Evolutionary conservation across 345 rosid genomes (phyloP).

Genomic region (Citrus reticulata): DNA sequence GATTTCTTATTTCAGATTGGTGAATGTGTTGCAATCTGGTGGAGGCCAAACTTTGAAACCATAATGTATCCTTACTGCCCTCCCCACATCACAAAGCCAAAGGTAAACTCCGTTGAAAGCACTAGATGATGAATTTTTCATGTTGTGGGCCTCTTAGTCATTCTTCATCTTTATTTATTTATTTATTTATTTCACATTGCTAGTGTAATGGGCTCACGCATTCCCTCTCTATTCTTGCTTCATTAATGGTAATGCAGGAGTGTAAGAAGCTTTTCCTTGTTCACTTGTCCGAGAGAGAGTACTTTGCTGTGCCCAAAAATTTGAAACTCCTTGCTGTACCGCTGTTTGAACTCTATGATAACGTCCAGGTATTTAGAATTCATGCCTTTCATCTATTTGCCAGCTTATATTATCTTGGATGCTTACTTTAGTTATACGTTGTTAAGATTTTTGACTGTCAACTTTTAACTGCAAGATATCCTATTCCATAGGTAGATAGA

Average conservation of each 20-base stretch:
- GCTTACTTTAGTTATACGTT: neutral
- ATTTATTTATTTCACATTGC: neutral
- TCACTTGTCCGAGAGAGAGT: slow-evolving; percentile 95
- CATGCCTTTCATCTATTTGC: neutral
- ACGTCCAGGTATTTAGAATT: slow-evolving; percentile 61
- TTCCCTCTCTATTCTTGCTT: neutral
- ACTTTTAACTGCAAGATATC: neutral
- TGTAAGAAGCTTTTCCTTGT: slow-evolving; percentile 94
- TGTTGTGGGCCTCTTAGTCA: neutral
- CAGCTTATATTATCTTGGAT: neutral
- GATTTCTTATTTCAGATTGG: slow-evolving; percentile 55
- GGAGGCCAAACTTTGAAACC: slow-evolving; percentile 99
- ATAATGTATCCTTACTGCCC: slow-evolving; percentile 98
- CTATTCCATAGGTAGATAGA: too few species aligned
- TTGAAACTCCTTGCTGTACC: slow-evolving; percentile 97
- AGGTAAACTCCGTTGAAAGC: slow-evolving; percentile 40
- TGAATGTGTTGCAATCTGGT: slow-evolving; percentile 95
- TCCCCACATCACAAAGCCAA: slow-evolving; percentile 93
- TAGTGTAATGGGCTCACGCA: slow-evolving; percentile 4
- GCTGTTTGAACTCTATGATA: slow-evolving; percentile 92
- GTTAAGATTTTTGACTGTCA: neutral
- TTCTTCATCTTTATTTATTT: neutral
- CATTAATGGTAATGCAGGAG: slow-evolving; percentile 55
- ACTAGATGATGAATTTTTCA: neutral
- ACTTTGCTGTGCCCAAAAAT: slow-evolving; percentile 95